Conservation (phyloP, 2,329 filamentous ascomycete species). For the Coniochaeta ligniaria region DNA sequence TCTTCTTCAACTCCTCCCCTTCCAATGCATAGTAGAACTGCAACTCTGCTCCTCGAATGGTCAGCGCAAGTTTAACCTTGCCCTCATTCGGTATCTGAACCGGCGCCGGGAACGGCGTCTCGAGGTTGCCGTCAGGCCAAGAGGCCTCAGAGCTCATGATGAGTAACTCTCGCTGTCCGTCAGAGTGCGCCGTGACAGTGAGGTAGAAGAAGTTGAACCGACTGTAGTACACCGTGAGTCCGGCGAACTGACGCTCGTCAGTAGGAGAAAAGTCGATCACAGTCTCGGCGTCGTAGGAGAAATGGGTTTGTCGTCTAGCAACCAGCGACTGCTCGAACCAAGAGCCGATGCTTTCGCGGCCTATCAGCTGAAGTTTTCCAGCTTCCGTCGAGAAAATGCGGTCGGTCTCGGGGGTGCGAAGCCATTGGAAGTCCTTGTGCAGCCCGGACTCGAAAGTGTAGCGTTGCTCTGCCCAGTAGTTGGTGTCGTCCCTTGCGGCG, state of each 20-base stretch:
- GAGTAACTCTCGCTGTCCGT: slow-evolving; percentile 50
- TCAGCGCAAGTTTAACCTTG: slow-evolving; percentile 44
- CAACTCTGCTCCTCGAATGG: slow-evolving; percentile 40
- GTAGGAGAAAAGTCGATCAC: slow-evolving; percentile 42
- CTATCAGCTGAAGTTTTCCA: slow-evolving; percentile 36
- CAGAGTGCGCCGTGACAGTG: slow-evolving; percentile 46
- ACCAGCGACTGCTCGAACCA: slow-evolving; percentile 54
- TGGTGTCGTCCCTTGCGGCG: slow-evolving; percentile 34
- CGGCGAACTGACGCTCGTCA: slow-evolving; percentile 55
- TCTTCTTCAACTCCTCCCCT: slow-evolving; percentile 31
- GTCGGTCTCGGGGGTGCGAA: slow-evolving; percentile 46
- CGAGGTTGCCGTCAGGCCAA: slow-evolving; percentile 43
- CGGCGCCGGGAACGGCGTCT: slow-evolving; percentile 31
- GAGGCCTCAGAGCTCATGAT: slow-evolving; percentile 50
- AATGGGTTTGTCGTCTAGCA: slow-evolving; percentile 48
- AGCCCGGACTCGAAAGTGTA: slow-evolving; percentile 40
- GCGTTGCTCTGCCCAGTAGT: slow-evolving; percentile 40
- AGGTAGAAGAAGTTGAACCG: slow-evolving; percentile 61
- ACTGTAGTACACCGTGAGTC: slow-evolving; percentile 55
- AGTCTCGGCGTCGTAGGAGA: slow-evolving; percentile 55
- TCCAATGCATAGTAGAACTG: slow-evolving; percentile 52
- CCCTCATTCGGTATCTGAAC: slow-evolving; percentile 45
- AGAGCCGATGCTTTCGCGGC: slow-evolving; percentile 46
- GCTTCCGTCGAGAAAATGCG: slow-evolving; percentile 37
- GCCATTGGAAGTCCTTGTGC: slow-evolving; percentile 49